Percentiles rank a stretch among this genome's conserved stretches.
Evolutionary conservation across 2,329 filamentous ascomycete genomes (phyloP).

Genomic region (Curvularia spicifera): DNA sequence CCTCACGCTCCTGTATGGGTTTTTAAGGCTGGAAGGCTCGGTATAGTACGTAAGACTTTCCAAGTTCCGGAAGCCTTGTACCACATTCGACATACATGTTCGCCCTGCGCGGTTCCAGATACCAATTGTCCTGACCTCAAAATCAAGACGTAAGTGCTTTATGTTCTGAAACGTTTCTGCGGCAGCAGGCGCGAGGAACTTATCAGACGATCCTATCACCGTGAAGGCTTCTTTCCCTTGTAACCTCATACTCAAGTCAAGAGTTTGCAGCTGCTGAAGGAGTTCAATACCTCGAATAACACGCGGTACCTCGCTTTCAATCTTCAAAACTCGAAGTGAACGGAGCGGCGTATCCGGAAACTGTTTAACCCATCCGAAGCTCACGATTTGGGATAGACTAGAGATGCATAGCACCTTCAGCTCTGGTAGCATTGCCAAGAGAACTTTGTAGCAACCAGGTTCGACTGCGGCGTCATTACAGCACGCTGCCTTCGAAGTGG

Average conservation of each 20-base stretch:
- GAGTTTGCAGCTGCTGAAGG: slow-evolving; percentile 1
- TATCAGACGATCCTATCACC: too few species aligned
- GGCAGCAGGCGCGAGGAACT: background rate
- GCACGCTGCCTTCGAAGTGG: background rate
- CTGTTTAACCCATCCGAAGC: background rate
- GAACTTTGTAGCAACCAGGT: background rate
- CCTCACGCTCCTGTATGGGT: slow-evolving; percentile 20
- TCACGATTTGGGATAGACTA: background rate
- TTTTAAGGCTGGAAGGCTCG: slow-evolving; percentile 20
- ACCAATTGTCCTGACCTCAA: slow-evolving; percentile 18
- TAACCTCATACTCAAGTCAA: slow-evolving; percentile 11
- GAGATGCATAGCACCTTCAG: slow-evolving; percentile 20
- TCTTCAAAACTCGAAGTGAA: slow-evolving; percentile 7
- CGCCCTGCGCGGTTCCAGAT: slow-evolving; percentile 10
- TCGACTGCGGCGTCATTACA: background rate
- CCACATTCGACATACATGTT: slow-evolving; percentile 9
- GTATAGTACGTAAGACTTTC: slow-evolving; percentile 19
- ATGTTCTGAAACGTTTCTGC: background rate
- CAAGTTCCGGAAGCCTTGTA: slow-evolving; percentile 12
- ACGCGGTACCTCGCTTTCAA: background rate
- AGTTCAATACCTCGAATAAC: background rate
- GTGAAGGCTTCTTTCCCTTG: too few species aligned
- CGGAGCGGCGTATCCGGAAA: background rate
- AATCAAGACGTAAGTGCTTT: slow-evolving; percentile 23
- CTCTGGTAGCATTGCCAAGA: slow-evolving; percentile 13